A percentile compares a stretch with the other conserved stretches of the same genome.
Evolutionary conservation across 2,329 filamentous ascomycete species (phyloP).

Genomic region (Fusarium sacchari): DNA sequence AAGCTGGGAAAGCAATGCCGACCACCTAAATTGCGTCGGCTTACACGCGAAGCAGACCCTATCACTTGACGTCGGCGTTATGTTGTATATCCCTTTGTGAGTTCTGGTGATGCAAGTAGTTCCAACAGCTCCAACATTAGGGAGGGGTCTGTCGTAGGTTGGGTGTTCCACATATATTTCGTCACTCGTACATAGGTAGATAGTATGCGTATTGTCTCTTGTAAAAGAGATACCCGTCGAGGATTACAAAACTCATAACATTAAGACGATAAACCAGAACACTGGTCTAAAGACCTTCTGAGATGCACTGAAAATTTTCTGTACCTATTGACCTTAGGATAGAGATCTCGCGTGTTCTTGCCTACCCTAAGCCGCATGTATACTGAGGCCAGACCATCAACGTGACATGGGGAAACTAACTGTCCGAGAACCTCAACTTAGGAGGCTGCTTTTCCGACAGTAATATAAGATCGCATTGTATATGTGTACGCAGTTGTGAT

Average conservation of each 20-base stretch:
- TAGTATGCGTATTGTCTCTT: not conserved
- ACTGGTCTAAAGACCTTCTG: not conserved
- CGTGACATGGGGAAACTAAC: not conserved
- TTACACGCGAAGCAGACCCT: not conserved
- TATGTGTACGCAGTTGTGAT: not conserved
- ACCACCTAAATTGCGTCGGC: not conserved
- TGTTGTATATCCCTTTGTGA: not conserved
- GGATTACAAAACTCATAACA: not conserved
- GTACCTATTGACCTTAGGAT: not conserved
- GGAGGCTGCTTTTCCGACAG: not conserved
- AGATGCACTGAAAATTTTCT: not conserved
- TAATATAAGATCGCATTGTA: not conserved
- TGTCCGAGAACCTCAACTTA: not conserved
- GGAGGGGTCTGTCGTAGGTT: not conserved
- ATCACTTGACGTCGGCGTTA: not conserved
- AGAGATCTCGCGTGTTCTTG: not conserved
- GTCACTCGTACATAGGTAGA: not conserved
- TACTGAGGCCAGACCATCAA: too few relatives aligned
- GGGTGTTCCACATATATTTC: conserved; percentile 23
- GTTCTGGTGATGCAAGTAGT: not conserved
- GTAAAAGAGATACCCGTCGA: not conserved
- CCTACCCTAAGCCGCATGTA: not conserved
- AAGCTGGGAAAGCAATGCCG: not conserved
- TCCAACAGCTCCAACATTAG: not conserved
- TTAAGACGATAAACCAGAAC: not conserved